These are phyloP conservation scores for Solanum paucissectum DNA, from an alignment of 257 asterid species.

Conservation along the genomic window DNA sequence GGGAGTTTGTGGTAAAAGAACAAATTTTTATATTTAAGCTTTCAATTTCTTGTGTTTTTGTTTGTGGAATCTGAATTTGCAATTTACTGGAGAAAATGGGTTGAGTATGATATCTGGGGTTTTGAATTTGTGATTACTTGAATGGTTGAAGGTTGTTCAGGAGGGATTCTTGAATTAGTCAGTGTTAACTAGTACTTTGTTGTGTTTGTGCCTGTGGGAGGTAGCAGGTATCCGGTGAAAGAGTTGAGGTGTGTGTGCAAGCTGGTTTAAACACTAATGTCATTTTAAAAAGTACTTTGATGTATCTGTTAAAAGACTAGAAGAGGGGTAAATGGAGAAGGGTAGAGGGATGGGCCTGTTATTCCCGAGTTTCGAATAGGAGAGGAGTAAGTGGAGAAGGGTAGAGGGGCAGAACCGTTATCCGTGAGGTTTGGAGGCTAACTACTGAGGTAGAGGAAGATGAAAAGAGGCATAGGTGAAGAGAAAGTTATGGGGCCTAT, in stretches of 20 bases:
- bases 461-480: constrained; percentile 70
- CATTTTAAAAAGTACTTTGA: neutral
- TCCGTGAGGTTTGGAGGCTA: neutral
- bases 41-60: neutral
- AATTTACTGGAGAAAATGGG: neutral
- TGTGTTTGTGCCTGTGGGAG: neutral
- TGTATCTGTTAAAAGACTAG: neutral
- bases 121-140: neutral
- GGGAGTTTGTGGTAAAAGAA: neutral
- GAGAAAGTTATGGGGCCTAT: constrained; percentile 71
- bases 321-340: neutral
- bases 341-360: neutral
- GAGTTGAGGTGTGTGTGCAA: neutral
- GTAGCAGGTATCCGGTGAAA: neutral
- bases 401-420: neutral
- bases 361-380: neutral
- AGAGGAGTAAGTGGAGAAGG: neutral
- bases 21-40: neutral
- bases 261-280: neutral
- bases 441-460: constrained; percentile 10
- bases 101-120: neutral
- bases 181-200: neutral
- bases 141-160: neutral
- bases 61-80: neutral
- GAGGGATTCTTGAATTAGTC: neutral